phyloP scores from a whole-genome alignment of 257 asterid species.

The Salvia hispanica region DNA sequence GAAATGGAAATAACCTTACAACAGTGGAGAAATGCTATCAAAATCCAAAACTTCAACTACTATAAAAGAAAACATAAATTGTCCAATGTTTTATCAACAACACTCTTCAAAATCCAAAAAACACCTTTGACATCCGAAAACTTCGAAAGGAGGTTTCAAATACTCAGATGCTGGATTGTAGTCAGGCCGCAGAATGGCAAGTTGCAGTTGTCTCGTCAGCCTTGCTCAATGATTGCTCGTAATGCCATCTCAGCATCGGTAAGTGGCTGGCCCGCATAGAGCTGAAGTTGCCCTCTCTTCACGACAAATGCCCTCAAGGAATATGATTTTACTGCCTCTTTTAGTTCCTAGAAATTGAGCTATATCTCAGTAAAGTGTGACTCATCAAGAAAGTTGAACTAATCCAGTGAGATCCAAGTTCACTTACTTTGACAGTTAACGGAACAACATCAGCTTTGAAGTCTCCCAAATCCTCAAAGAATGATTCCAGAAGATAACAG shows the following conservation, averaged over 20 bases:
- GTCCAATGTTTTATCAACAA: too few relatives aligned
- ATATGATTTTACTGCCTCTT: slow-evolving; percentile 43
- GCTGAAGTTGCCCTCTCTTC: slow-evolving; percentile 77
- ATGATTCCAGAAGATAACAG: slow-evolving; percentile 69
- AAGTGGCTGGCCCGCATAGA: slow-evolving; percentile 88
- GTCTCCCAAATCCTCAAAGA: slow-evolving; percentile 65
- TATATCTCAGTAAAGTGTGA: slow-evolving; percentile 1
- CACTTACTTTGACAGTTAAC: slow-evolving; percentile 61
- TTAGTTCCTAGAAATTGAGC: slow-evolving; percentile 59
- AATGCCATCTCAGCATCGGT: slow-evolving; percentile 78
- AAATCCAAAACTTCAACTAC: too few relatives aligned
- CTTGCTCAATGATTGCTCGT: slow-evolving; percentile 45
- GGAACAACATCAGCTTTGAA: slow-evolving; percentile 72
- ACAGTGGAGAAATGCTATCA: not conserved
- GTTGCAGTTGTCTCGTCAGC: not conserved
- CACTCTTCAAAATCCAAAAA: not conserved
- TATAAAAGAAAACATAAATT: too few relatives aligned
- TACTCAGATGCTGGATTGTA: too few relatives aligned
- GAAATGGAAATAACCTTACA: not conserved
- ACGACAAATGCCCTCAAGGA: slow-evolving; percentile 59
- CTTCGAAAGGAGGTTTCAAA: not conserved
- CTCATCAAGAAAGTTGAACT: not conserved
- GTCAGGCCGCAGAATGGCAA: too few relatives aligned
- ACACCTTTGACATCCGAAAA: not conserved
- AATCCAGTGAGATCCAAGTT: slow-evolving; percentile 1